These are phyloP conservation scores for Cyberlindnera americana DNA, from an alignment of 805 yeast genomes.

Conservation along the genomic window DNA sequence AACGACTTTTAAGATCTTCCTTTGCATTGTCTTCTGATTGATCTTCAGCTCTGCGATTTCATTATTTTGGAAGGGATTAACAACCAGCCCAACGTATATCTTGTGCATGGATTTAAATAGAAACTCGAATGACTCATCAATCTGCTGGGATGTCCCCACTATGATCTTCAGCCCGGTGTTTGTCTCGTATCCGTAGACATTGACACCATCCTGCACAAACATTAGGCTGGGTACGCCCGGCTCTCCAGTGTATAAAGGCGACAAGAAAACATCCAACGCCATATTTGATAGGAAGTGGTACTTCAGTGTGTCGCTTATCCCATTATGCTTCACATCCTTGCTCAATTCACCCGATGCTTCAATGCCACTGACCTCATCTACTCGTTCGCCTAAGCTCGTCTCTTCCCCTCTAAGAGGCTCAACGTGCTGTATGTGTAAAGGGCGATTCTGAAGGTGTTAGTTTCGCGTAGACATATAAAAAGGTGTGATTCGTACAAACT, in stretches of 20 bases:
- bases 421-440: constrained; percentile 57
- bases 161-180: constrained; percentile 66
- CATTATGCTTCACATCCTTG: constrained; percentile 1
- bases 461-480: too few species aligned
- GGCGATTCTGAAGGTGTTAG: constrained; percentile 38
- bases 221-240: constrained; percentile 39
- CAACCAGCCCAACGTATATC: constrained; percentile 50
- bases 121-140: constrained; percentile 23
- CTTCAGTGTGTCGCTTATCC: constrained; percentile 34
- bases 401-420: constrained; percentile 29
- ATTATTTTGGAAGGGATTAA: constrained; percentile 56
- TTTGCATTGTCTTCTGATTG: constrained; percentile 24
- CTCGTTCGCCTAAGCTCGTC: constrained; percentile 10
- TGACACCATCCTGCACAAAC: constrained; percentile 63
- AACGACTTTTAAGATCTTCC: constrained; percentile 16
- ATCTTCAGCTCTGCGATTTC: constrained; percentile 18
- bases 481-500: too few species aligned
- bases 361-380: constrained; percentile 9
- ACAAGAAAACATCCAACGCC: constrained; percentile 66
- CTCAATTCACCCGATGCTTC: too few species aligned
- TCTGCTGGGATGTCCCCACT: constrained; percentile 45
- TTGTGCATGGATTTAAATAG: constrained; percentile 44
- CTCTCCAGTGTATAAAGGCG: constrained; percentile 42
- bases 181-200: constrained; percentile 66
- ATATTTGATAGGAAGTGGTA: constrained; percentile 73